A percentile compares a stretch with the other conserved stretches of the same genome.
Conservation (phyloP, 2,329 filamentous ascomycete genomes). For the Stagonosporopsis tanaceti region DNA sequence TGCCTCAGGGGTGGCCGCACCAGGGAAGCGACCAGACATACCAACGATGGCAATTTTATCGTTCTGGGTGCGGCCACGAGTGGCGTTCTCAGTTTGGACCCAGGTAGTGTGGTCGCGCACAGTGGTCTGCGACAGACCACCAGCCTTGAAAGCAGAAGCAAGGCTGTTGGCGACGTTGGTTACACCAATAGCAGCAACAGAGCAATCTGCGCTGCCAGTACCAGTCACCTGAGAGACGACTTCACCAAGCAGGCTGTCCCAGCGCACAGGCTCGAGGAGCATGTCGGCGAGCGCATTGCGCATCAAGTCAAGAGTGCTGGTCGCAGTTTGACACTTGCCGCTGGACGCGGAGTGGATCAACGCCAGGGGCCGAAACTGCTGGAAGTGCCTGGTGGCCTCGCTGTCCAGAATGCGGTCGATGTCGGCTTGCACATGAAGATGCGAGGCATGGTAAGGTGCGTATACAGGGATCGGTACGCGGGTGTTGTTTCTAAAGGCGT, state of each 20-base stretch:
- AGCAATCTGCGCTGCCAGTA: slow-evolving; percentile 51
- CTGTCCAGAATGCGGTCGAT: slow-evolving; percentile 60
- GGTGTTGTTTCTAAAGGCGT: slow-evolving; percentile 59
- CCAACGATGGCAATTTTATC: slow-evolving; percentile 86
- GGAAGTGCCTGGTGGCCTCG: slow-evolving; percentile 51
- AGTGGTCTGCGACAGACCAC: slow-evolving; percentile 55
- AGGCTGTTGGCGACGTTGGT: slow-evolving; percentile 64
- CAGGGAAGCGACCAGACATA: slow-evolving; percentile 79
- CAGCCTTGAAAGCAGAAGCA: slow-evolving; percentile 62
- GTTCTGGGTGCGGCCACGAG: slow-evolving; percentile 58
- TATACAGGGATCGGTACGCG: slow-evolving; percentile 63
- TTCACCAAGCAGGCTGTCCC: slow-evolving; percentile 59
- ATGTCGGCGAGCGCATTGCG: slow-evolving; percentile 56
- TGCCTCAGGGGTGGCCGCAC: slow-evolving; percentile 73
- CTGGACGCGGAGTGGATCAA: slow-evolving; percentile 58
- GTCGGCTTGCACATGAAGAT: slow-evolving; percentile 61
- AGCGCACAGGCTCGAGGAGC: slow-evolving; percentile 57
- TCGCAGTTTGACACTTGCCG: slow-evolving; percentile 56
- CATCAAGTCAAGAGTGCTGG: slow-evolving; percentile 56
- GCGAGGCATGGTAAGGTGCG: slow-evolving; percentile 66
- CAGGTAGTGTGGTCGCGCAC: slow-evolving; percentile 57
- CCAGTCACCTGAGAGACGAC: slow-evolving; percentile 57
- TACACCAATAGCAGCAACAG: slow-evolving; percentile 59
- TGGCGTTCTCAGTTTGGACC: slow-evolving; percentile 41
- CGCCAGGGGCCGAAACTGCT: slow-evolving; percentile 53